phyloP scores from a whole-genome alignment of 1,284 basidiomycete genomes.

The Malassezia pachydermatis region DNA sequence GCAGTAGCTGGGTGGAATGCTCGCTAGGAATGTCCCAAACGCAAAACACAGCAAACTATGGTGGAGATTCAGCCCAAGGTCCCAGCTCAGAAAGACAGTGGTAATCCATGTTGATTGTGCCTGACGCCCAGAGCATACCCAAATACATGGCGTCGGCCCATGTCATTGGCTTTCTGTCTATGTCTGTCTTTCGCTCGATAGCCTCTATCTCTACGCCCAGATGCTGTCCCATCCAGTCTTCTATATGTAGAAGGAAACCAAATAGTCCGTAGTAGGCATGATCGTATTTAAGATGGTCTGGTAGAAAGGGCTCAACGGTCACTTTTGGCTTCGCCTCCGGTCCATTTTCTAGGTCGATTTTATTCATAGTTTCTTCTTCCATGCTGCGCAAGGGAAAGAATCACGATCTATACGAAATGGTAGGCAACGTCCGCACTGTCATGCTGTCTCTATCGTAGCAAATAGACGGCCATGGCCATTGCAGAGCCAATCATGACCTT shows the following conservation, averaged over 20 bases:
- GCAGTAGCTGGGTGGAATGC: background rate
- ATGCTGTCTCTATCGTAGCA: too few relatives aligned
- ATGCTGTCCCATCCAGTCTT: background rate
- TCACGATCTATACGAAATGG: too few relatives aligned
- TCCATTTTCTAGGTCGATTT: too few relatives aligned
- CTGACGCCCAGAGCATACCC: conserved; percentile 1
- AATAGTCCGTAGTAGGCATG: too few relatives aligned
- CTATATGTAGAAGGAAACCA: background rate
- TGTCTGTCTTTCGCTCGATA: background rate
- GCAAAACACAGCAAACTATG: background rate
- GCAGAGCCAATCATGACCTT: too few relatives aligned
- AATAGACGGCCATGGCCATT: too few relatives aligned
- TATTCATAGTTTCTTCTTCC: too few relatives aligned
- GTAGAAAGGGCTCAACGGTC: too few relatives aligned
- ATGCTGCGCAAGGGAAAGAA: too few relatives aligned
- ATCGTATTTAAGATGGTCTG: too few relatives aligned
- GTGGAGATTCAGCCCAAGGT: conserved; percentile 1
- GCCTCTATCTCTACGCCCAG: conserved; percentile 2
- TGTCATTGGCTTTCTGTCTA: background rate
- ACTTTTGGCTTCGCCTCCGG: too few relatives aligned
- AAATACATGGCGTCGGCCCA: background rate
- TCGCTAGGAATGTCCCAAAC: conserved; percentile 1
- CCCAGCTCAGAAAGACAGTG: background rate
- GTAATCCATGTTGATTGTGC: conserved; percentile 1
- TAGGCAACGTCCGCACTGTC: too few relatives aligned